These are phyloP conservation scores for Claviceps digitariae DNA, from an alignment of 2,329 filamentous ascomycete species.

Conservation along the genomic window DNA sequence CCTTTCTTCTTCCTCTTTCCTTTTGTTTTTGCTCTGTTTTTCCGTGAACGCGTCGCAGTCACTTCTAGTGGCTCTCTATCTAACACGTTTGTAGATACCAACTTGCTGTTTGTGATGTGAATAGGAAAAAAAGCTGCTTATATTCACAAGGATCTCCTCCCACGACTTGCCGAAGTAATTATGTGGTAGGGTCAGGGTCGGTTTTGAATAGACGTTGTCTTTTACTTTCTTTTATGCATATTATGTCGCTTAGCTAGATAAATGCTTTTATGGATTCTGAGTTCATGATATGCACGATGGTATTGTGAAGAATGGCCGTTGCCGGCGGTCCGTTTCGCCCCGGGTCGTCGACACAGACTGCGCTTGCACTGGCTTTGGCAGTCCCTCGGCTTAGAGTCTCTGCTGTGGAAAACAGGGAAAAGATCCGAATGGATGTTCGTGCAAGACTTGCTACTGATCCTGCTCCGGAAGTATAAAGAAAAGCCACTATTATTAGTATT, in stretches of 20 bases:
- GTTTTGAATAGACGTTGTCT: not conserved
- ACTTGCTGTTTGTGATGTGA: conserved; percentile 55
- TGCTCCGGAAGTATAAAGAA: too few species aligned
- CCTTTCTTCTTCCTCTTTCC: not conserved
- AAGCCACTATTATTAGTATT: too few species aligned
- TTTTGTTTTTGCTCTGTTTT: too few species aligned
- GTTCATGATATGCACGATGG: not conserved
- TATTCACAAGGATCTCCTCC: not conserved
- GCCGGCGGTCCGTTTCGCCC: too few species aligned
- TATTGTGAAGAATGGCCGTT: too few species aligned
- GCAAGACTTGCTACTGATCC: too few species aligned
- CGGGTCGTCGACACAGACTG: too few species aligned
- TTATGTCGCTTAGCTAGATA: not conserved
- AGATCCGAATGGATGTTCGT: too few species aligned
- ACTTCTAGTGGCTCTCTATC: not conserved
- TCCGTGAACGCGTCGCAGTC: not conserved
- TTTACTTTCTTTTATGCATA: not conserved
- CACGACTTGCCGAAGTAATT: too few species aligned
- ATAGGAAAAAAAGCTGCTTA: not conserved
- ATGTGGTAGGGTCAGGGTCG: not conserved
- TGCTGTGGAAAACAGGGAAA: too few species aligned
- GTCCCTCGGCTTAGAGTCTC: too few species aligned
- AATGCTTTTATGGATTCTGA: not conserved
- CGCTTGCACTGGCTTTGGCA: too few species aligned
- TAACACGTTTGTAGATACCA: conserved; percentile 35